phyloP scores from a whole-genome alignment of 352 stramenopile genomes.

The Blastocystis sp. region DNA sequence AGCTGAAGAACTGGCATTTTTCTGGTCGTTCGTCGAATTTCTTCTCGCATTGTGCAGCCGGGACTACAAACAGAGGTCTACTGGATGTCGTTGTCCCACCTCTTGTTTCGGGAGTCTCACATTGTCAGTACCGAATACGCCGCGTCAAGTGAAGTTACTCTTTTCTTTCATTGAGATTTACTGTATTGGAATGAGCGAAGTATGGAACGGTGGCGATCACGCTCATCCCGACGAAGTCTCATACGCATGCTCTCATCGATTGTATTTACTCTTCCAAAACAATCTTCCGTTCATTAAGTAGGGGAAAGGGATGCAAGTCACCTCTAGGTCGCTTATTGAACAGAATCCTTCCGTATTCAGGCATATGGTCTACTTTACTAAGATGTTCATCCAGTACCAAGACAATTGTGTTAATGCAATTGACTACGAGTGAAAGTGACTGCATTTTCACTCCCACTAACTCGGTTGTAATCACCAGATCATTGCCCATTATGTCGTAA shows the following conservation, averaged over 20 bases:
- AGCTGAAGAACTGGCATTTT: not conserved
- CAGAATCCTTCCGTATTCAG: not conserved
- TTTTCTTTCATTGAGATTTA: constrained; percentile 22
- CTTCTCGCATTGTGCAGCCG: not conserved
- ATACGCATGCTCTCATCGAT: not conserved
- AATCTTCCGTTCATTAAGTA: constrained; percentile 1
- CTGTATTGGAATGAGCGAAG: not conserved
- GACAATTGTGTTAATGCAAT: no score
- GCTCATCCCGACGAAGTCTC: not conserved
- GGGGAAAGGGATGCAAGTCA: not conserved
- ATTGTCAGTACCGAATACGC: not conserved
- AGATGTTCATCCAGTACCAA: not conserved
- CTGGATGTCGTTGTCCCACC: not conserved
- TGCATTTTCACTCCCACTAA: not conserved
- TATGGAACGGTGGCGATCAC: not conserved
- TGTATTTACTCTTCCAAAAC: not conserved
- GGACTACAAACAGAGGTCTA: not conserved
- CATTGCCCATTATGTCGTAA: no score
- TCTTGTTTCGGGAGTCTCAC: not conserved
- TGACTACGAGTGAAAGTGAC: not conserved
- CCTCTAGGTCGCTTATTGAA: not conserved
- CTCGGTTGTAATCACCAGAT: no score
- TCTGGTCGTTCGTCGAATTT: constrained; percentile 8
- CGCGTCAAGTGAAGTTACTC: not conserved
- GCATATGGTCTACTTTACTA: constrained; percentile 31